Conservation (phyloP, 192 early-diverging fungal genomes). For the Coemansia sp. region DNA sequence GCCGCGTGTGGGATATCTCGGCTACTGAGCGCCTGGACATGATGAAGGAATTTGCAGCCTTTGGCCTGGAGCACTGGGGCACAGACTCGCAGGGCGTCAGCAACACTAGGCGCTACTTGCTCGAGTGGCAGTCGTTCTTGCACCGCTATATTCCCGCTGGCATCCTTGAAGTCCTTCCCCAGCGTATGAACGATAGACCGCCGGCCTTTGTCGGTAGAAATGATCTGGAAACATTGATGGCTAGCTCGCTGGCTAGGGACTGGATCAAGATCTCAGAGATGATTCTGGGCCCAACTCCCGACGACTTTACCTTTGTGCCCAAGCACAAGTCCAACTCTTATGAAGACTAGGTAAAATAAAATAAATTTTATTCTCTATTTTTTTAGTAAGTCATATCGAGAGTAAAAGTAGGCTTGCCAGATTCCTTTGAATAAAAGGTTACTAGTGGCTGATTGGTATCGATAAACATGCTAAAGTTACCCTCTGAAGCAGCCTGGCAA, state of each 20-base stretch:
- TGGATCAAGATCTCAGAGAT: slow-evolving; percentile 95
- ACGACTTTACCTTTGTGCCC: slow-evolving; percentile 84
- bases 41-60: slow-evolving; percentile 73
- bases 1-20: slow-evolving; percentile 87
- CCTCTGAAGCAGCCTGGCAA: slow-evolving; percentile 19
- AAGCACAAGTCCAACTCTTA: slow-evolving; percentile 93
- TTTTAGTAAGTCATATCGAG: slow-evolving; percentile 22
- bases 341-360: slow-evolving; percentile 25
- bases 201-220: slow-evolving; percentile 81
- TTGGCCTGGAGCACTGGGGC: slow-evolving; percentile 97
- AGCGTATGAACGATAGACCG: slow-evolving; percentile 89
- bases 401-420: slow-evolving; percentile 15
- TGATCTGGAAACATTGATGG: slow-evolving; percentile 95
- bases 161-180: slow-evolving; percentile 88
- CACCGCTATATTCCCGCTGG: slow-evolving; percentile 88
- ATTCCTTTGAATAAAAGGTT: slow-evolving; percentile 22
- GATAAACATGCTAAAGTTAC: slow-evolving; percentile 33
- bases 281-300: slow-evolving; percentile 86
- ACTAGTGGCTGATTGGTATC: slow-evolving; percentile 23
- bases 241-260: slow-evolving; percentile 69
- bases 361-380: neutral
- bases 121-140: slow-evolving; percentile 78
- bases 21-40: slow-evolving; percentile 89
- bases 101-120: slow-evolving; percentile 73
- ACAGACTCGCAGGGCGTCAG: slow-evolving; percentile 85